Evolutionary conservation across 2,329 filamentous ascomycete species (phyloP).

Genomic region (Fusarium drepaniforme): DNA sequence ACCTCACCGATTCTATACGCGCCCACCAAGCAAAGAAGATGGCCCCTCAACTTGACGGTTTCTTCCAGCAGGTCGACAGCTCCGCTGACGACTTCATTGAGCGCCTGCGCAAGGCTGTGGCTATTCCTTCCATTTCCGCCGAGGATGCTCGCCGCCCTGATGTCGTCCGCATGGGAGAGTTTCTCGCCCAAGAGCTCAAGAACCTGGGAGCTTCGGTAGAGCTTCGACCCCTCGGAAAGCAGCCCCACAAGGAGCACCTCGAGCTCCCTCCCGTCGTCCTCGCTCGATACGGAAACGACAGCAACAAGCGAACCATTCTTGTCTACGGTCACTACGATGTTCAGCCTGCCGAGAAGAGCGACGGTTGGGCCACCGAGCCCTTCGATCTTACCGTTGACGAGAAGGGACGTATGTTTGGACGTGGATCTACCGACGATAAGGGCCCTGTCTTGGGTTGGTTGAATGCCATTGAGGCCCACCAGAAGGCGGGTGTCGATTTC

Average conservation of each 20-base stretch:
- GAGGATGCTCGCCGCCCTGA: slow-evolving; percentile 90
- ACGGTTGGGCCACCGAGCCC: slow-evolving; percentile 96
- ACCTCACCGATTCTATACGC: slow-evolving; percentile 66
- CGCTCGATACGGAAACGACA: slow-evolving; percentile 91
- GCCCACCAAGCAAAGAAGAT: slow-evolving; percentile 78
- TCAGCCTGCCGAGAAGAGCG: slow-evolving; percentile 91
- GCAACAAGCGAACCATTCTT: slow-evolving; percentile 92
- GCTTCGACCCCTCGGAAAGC: slow-evolving; percentile 87
- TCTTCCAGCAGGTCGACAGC: slow-evolving; percentile 91
- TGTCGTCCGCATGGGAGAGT: slow-evolving; percentile 97
- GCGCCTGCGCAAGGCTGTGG: slow-evolving; percentile 89
- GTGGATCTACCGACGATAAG: slow-evolving; percentile 97
- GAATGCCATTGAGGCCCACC: slow-evolving; percentile 97
- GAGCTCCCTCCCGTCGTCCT: slow-evolving; percentile 94
- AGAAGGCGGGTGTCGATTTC: slow-evolving; percentile 93
- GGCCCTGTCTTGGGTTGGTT: slow-evolving; percentile 97
- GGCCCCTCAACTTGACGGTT: slow-evolving; percentile 90
- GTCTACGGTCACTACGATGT: slow-evolving; percentile 99
- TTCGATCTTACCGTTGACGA: slow-evolving; percentile 90
- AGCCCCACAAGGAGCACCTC: slow-evolving; percentile 90
- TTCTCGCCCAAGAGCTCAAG: slow-evolving; percentile 85
- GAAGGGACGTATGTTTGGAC: slow-evolving; percentile 95
- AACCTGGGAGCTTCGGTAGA: slow-evolving; percentile 88
- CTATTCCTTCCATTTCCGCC: slow-evolving; percentile 95
- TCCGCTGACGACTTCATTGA: slow-evolving; percentile 88